Evolutionary conservation across 2,329 filamentous ascomycete genomes (phyloP).

Genomic region (Aureobasidium pullulans): DNA sequence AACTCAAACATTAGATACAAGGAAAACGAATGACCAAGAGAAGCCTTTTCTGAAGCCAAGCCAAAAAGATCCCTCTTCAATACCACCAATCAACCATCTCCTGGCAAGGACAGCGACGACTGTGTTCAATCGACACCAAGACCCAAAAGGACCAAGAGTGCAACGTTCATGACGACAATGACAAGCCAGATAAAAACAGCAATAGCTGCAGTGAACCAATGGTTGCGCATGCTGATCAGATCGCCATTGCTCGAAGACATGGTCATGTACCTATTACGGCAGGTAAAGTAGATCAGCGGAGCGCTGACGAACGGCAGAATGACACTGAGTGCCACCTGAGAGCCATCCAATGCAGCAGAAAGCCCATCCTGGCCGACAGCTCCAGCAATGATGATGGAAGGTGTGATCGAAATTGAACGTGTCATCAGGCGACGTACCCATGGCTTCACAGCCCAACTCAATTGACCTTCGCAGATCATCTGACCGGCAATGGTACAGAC

Average conservation of each 20-base stretch:
- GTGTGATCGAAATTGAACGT: constrained; percentile 70
- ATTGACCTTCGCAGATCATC: constrained; percentile 78
- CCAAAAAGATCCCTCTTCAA: too few relatives aligned
- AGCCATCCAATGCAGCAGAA: constrained; percentile 63
- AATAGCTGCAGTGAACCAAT: constrained; percentile 55
- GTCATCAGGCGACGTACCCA: constrained; percentile 76
- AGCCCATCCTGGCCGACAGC: constrained; percentile 67
- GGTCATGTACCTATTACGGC: constrained; percentile 71
- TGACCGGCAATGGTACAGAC: constrained; percentile 86
- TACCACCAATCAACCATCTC: too few relatives aligned
- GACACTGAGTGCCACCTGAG: constrained; percentile 70
- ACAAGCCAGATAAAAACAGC: constrained; percentile 62
- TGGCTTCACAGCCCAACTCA: constrained; percentile 65
- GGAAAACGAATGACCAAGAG: too few relatives aligned
- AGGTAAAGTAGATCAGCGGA: constrained; percentile 80
- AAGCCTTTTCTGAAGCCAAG: too few relatives aligned
- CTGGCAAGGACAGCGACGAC: not conserved
- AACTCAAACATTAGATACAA: too few relatives aligned
- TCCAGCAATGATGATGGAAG: constrained; percentile 74
- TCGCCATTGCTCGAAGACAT: constrained; percentile 24
- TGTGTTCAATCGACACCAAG: constrained; percentile 37
- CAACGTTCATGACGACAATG: constrained; percentile 73
- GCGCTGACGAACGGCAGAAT: constrained; percentile 77
- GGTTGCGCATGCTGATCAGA: constrained; percentile 59
- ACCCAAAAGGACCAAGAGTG: constrained; percentile 58